Evolutionary conservation across 2,329 filamentous ascomycete species (phyloP), one percentile per base, ranked within the genome.

Genomic region (Apiospora kogelbergensis): DNA sequence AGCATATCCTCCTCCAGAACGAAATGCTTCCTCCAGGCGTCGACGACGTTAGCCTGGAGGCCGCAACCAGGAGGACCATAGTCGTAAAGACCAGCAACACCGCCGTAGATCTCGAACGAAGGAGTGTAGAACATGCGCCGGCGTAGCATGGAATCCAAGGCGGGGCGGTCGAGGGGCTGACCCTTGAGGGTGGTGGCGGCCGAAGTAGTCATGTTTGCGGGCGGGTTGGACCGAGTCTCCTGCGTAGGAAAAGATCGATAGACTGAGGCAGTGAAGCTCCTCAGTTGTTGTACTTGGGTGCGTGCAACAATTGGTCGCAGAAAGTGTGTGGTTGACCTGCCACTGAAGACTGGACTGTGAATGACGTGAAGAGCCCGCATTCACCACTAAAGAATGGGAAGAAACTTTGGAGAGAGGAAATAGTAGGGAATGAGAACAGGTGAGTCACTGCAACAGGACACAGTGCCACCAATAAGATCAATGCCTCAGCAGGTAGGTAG

Each of bases 91-190:
- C 94, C 94, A 74, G 90, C 91, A 69, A 96, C 91, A 78, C 94
- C 94, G 74, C 93, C 93, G 79, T 98, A 98, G 77, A 97, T 95
- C 82, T 98, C 96, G 81, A 98, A 98, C 68, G 94, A 91, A 67
- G 95, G 95, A 72, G 95, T 97, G 83, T 96, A 97, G 86, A 98
- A 98, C 83, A 95, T 86, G 81, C 94, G 92, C 73, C 95, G 92
- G 74, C 92, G 90, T 76, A 98, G 90, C 78, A 98, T 89, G 71
- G 90, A 92, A 79, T 98, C 96, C 78, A 98, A 89, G 69, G 89
- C 85, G 70, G 87, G 84, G 77, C 94, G 90, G 82, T 98, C 94
- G 76, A 99, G 91, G 82, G 93, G 90, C 85, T 97, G 91, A 76
- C 95, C 96, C 83, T 92, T 95, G 79, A 94, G 90, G 70, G 94